Conservation (phyloP, 306 rosid genomes). For the Dalbergia oliveri region DNA sequence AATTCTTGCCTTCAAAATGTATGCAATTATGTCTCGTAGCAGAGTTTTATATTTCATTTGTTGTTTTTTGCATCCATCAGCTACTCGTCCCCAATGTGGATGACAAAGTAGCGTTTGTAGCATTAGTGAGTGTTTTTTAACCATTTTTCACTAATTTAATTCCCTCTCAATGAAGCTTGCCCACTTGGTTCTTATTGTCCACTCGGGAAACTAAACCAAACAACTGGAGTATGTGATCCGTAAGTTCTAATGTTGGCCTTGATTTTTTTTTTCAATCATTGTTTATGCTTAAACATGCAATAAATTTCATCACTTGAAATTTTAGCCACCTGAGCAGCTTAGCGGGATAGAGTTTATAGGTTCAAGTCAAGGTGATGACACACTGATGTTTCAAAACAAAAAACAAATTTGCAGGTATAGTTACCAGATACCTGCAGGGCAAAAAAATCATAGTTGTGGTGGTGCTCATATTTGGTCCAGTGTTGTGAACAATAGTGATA, state of each 20-base stretch:
- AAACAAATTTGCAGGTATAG: conserved; percentile 66
- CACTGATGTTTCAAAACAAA: not conserved
- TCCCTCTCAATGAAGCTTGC: conserved; percentile 73
- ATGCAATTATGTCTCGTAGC: conserved; percentile 1
- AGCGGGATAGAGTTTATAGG: too few relatives aligned
- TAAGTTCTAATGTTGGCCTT: conserved; percentile 56
- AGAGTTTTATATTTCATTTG: not conserved
- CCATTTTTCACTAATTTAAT: not conserved
- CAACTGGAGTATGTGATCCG: conserved; percentile 84
- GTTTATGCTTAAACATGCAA: conserved; percentile 7
- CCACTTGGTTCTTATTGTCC: conserved; percentile 91
- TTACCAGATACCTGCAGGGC: conserved; percentile 78
- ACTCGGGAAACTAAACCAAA: conserved; percentile 56
- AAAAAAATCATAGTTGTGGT: conserved; percentile 75
- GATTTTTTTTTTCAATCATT: conserved; percentile 36
- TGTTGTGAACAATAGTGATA: conserved; percentile 60
- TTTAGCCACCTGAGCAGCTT: too few relatives aligned
- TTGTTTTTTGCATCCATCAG: not conserved
- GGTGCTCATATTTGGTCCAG: conserved; percentile 81
- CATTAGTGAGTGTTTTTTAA: too few relatives aligned
- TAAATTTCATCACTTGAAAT: not conserved
- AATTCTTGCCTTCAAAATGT: not conserved
- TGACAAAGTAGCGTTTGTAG: too few relatives aligned
- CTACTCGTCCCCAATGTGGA: too few relatives aligned
- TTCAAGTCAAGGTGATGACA: not conserved